phyloP scores from a whole-genome alignment of 768 basidiomycete species.

The Saitozyma sp. region DNA sequence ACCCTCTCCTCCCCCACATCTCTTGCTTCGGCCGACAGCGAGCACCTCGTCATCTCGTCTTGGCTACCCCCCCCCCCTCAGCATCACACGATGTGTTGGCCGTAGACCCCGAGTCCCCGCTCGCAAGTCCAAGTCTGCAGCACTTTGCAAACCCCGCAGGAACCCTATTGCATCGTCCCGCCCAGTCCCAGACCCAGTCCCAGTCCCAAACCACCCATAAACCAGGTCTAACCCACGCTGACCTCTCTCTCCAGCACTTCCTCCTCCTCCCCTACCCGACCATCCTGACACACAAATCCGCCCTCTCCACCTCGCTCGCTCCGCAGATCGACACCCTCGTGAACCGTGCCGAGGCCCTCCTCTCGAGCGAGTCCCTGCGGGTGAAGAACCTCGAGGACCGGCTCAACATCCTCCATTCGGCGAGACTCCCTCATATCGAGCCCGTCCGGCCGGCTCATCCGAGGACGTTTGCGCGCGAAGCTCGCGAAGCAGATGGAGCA shows the following conservation, averaged over 20 bases:
- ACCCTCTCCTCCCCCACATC: too few species aligned
- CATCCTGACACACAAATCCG: constrained; percentile 41
- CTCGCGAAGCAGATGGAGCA: constrained; percentile 3
- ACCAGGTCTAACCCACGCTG: not conserved
- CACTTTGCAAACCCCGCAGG: too few species aligned
- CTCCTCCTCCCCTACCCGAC: constrained; percentile 48
- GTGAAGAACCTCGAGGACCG: constrained; percentile 41
- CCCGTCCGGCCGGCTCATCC: not conserved
- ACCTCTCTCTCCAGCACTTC: constrained; percentile 35
- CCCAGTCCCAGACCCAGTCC: too few species aligned
- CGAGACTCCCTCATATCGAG: constrained; percentile 10
- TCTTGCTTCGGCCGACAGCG: too few species aligned
- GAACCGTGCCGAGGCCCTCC: constrained; percentile 28
- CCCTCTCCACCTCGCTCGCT: constrained; percentile 37
- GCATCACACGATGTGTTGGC: too few species aligned
- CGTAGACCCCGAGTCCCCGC: too few species aligned
- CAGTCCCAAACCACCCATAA: too few species aligned
- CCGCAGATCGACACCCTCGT: constrained; percentile 51
- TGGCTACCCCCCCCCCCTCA: too few species aligned
- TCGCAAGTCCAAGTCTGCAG: too few species aligned
- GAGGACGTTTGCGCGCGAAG: not conserved
- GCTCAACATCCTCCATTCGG: constrained; percentile 30
- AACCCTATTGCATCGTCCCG: too few species aligned
- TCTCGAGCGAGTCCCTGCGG: constrained; percentile 26
- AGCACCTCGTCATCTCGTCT: too few species aligned